Base-by-base conservation (phyloP, 306 rosid species). In the Ormosia emarginata region DNA sequence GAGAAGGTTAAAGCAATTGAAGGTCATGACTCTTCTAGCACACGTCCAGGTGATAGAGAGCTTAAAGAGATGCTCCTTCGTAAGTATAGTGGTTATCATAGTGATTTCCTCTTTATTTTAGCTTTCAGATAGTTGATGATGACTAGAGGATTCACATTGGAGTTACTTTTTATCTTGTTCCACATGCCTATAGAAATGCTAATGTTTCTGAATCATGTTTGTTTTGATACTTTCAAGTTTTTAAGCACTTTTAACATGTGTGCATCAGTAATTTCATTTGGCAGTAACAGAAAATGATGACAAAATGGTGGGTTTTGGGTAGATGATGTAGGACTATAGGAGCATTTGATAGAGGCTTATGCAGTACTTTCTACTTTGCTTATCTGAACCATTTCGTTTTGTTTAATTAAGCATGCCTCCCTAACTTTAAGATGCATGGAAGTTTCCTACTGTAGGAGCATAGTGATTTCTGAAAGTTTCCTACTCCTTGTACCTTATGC, bases 41-140 rank as follows among this genome's bases (percentile, higher is more conserved):
- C 55, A 3, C 61, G 72, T 39, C 9, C 65, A 6, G 83, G 77
- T 4, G 90, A 90, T 56, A 62, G 76, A 74, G 96, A 90, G 62
- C 88, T 92, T 2, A 94, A 94, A 82, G 97, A 83, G 79, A 88
- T 83, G 91, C 96, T 94, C 2, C 89, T 88, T 71, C 86, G 87
- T 2, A 94, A 92, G 85, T 91, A 94, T 88, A 93, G 96, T 76
- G 98, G 98, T 13, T 91, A 91, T 53, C 12, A 4, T 73, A 10
- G 47, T 15, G 17, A 5, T 36, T 72, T 72, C 33, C 33, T 34
- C 49, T 5, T 47, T 32, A 32, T 57, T 66, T 49, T 62, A 34
- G 67, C 67, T 61, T 41, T 17, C 4, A 57, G 53, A 36, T 61
- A 29, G 34, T 63, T n/a, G n/a, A n/a, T 11, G 0, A n/a, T 75